These are phyloP conservation scores for Suillus placidus DNA, from an alignment of 768 basidiomycete genomes.

Conservation along the genomic window DNA sequence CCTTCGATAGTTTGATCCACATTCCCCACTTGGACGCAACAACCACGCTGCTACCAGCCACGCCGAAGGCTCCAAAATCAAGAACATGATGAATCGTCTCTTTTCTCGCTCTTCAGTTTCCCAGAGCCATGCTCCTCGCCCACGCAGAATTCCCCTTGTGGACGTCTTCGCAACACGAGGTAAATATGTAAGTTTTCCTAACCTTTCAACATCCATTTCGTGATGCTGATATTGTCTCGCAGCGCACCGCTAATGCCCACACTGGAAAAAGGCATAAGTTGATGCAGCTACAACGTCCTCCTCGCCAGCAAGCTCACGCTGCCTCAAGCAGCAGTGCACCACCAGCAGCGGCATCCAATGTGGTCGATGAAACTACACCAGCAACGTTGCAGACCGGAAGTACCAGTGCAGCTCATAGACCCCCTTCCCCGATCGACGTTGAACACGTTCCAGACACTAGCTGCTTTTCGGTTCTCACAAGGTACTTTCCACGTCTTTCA, in stretches of 20 bases:
- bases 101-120: background rate
- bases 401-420: background rate
- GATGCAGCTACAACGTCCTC: background rate
- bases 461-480: background rate
- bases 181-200: background rate
- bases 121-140: background rate
- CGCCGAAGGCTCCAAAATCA: background rate
- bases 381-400: background rate
- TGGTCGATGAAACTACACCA: background rate
- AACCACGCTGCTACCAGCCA: background rate
- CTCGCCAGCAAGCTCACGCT: background rate
- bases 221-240: background rate
- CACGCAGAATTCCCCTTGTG: background rate
- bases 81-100: background rate
- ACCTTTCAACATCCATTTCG: background rate
- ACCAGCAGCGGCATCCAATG: background rate
- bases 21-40: background rate
- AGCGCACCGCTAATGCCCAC: background rate
- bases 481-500: background rate
- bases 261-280: background rate
- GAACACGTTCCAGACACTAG: background rate
- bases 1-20: background rate
- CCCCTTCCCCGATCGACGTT: background rate
- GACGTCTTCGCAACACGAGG: background rate
- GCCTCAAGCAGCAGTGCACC: background rate